Percentiles rank a stretch among this genome's conserved stretches.
Conservation (phyloP, 2,329 filamentous ascomycete species). For the Exophiala phaeomuriformis region DNA sequence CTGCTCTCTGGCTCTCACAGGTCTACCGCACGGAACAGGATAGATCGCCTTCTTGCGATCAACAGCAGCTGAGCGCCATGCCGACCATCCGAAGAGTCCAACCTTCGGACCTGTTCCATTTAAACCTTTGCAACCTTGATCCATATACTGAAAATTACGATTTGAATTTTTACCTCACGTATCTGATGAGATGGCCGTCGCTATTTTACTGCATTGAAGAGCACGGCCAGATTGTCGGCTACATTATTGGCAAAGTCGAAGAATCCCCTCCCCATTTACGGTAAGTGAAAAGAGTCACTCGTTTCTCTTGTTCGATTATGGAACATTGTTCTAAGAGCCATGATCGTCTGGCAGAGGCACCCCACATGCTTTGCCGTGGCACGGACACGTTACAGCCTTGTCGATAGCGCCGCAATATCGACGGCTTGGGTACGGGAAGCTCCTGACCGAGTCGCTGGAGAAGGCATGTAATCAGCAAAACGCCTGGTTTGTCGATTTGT, state of each 20-base stretch:
- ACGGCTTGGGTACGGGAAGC: slow-evolving; percentile 76
- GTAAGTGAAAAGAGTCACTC: slow-evolving; percentile 33
- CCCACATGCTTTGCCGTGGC: slow-evolving; percentile 95
- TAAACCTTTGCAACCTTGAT: slow-evolving; percentile 93
- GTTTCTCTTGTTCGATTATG: background rate
- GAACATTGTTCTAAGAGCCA: slow-evolving; percentile 1
- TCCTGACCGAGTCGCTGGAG: slow-evolving; percentile 74
- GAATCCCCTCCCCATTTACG: slow-evolving; percentile 58
- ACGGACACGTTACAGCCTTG: slow-evolving; percentile 93
- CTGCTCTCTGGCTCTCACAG: no score
- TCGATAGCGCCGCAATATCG: slow-evolving; percentile 84
- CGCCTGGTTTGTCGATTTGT: slow-evolving; percentile 93
- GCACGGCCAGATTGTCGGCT: slow-evolving; percentile 83
- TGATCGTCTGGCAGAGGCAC: slow-evolving; percentile 39
- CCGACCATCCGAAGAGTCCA: slow-evolving; percentile 79
- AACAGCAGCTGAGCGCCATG: slow-evolving; percentile 44
- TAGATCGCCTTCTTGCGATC: no score
- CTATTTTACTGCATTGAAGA: slow-evolving; percentile 91
- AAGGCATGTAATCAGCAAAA: slow-evolving; percentile 71
- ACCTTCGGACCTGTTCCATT: slow-evolving; percentile 74
- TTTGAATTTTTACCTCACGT: slow-evolving; percentile 89
- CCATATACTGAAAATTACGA: slow-evolving; percentile 97
- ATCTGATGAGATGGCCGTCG: slow-evolving; percentile 90
- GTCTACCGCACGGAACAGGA: no score
- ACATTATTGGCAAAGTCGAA: slow-evolving; percentile 97